These are phyloP conservation scores for Thielaviopsis punctulata DNA, from an alignment of 2,329 filamentous ascomycete genomes.

Conservation along the genomic window DNA sequence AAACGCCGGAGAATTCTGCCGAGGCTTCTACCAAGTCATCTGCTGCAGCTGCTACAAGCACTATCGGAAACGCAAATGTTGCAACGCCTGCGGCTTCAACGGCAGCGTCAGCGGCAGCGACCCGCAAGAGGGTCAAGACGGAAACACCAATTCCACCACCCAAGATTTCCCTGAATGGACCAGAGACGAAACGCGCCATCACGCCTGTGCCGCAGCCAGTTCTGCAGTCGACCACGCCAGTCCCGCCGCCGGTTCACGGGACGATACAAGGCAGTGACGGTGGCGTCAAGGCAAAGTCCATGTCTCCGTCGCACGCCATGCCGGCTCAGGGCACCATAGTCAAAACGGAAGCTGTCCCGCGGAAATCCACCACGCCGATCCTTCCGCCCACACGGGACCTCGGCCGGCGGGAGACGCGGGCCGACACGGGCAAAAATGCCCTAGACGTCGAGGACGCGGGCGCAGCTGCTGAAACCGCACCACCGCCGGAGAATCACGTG, in stretches of 20 bases:
- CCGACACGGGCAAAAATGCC: constrained; percentile 23
- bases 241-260: constrained; percentile 17
- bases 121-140: constrained; percentile 34
- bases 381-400: constrained; percentile 20
- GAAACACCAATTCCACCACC: constrained; percentile 38
- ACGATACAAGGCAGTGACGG: background rate
- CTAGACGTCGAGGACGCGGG: constrained; percentile 13
- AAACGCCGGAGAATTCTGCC: background rate
- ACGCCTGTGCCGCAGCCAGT: background rate
- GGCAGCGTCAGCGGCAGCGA: constrained; percentile 21
- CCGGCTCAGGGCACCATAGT: background rate
- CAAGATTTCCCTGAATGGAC: constrained; percentile 17
- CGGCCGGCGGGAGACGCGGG: constrained; percentile 29
- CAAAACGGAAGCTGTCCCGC: background rate
- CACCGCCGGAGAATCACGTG: background rate
- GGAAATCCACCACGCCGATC: constrained; percentile 20
- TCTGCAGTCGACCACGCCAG: constrained; percentile 23
- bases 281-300: background rate
- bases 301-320: background rate
- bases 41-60: constrained; percentile 3
- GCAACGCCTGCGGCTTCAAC: background rate
- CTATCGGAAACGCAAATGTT: background rate
- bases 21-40: background rate
- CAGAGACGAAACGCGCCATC: constrained; percentile 16
- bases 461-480: constrained; percentile 15